A percentile compares a stretch with the other conserved stretches of the same genome.
Evolutionary conservation across 345 rosid species (phyloP).

Genomic region (Lepidium africanum): DNA sequence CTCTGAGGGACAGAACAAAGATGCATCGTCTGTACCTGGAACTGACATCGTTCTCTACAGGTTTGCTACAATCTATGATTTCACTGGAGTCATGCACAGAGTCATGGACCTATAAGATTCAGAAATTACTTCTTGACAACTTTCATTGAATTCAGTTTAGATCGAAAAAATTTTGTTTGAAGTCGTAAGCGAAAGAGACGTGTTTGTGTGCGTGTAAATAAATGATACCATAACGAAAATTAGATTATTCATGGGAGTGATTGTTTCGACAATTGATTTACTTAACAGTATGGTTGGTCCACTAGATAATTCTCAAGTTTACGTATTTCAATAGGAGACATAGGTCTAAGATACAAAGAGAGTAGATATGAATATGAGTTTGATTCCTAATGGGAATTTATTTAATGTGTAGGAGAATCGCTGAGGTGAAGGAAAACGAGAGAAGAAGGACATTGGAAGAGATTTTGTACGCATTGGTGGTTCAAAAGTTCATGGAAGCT

Average conservation of each 20-base stretch:
- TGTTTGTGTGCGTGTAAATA: not conserved
- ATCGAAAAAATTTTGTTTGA: not conserved
- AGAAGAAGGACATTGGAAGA: constrained; percentile 74
- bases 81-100: not conserved
- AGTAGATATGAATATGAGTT: not conserved
- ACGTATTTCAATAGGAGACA: not conserved
- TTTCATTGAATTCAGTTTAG: not conserved
- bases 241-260: not conserved
- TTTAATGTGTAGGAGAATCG: constrained; percentile 61
- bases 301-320: not conserved
- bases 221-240: not conserved
- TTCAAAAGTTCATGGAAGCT: constrained; percentile 91
- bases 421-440: constrained; percentile 90
- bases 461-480: constrained; percentile 83
- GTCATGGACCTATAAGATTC: not conserved
- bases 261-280: not conserved
- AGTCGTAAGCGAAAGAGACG: not conserved
- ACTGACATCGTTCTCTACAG: constrained; percentile 78
- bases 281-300: not conserved
- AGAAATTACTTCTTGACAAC: not conserved
- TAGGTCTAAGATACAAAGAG: not conserved
- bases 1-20: constrained; percentile 48
- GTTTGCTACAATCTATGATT: constrained; percentile 29
- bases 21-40: constrained; percentile 59
- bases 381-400: not conserved